Evolutionary conservation across 1,284 basidiomycete genomes (phyloP).

Genomic region (Coriolopsis trogii): DNA sequence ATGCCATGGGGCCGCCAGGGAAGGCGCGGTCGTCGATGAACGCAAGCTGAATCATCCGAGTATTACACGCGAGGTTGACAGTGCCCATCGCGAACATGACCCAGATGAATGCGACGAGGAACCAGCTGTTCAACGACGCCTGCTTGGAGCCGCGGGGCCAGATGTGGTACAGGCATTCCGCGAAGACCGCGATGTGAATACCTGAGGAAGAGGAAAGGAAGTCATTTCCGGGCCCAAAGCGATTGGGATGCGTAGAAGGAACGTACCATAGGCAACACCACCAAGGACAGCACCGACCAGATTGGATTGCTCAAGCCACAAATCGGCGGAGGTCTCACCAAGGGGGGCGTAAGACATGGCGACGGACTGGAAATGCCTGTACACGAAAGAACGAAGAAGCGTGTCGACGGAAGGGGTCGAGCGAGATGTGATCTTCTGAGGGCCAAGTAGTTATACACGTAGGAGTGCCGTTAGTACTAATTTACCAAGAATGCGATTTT

Average conservation of each 20-base stretch:
- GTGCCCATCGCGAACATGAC: constrained; percentile 33
- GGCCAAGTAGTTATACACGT: not conserved
- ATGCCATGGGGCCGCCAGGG: constrained; percentile 35
- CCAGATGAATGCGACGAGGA: constrained; percentile 17
- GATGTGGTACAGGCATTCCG: constrained; percentile 16
- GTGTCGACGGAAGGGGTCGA: not conserved
- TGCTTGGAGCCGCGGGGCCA: constrained; percentile 12
- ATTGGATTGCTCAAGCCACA: constrained; percentile 36
- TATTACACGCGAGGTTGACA: constrained; percentile 28
- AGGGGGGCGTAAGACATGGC: constrained; percentile 7
- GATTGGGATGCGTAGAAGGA: constrained; percentile 18
- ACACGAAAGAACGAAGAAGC: not conserved
- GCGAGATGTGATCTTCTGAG: not conserved
- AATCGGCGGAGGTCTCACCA: constrained; percentile 19
- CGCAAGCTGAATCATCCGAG: constrained; percentile 31
- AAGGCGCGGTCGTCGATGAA: constrained; percentile 38
- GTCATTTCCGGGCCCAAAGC: not conserved
- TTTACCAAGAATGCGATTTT: too few species aligned
- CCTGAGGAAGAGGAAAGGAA: constrained; percentile 1
- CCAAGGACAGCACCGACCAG: constrained; percentile 33
- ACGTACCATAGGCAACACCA: constrained; percentile 34
- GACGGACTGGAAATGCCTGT: not conserved
- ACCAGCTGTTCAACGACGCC: not conserved
- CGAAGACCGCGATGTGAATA: constrained; percentile 19
- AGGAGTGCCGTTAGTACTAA: too few species aligned